Conservation (phyloP, 2,329 filamentous ascomycete species). For the Geosmithia putterillii region DNA sequence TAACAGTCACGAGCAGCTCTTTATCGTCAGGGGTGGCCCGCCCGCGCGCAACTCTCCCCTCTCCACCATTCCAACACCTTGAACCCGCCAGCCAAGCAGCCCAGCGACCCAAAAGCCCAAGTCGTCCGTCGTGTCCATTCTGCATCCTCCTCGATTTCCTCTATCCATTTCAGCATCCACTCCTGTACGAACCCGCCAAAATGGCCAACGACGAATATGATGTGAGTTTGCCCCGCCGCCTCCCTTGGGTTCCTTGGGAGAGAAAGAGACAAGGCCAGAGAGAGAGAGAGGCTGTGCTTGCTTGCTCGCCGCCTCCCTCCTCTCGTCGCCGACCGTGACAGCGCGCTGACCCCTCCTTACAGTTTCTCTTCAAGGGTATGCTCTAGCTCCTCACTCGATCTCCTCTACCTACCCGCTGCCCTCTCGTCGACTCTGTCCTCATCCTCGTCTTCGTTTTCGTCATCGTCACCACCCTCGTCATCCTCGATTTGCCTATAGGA, state of each 20-base stretch:
- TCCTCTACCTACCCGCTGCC: slow-evolving; percentile 6
- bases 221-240: too few species aligned
- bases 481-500: slow-evolving; percentile 4
- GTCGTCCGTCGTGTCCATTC: neutral
- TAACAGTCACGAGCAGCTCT: neutral
- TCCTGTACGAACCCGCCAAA: slow-evolving; percentile 25
- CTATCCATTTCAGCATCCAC: too few species aligned
- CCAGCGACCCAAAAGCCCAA: neutral
- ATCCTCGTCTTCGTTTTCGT: neutral
- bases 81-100: neutral
- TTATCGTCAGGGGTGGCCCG: neutral
- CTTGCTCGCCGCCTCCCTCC: too few species aligned
- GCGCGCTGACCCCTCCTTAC: slow-evolving; percentile 13
- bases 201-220: slow-evolving; percentile 99
- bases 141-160: too few species aligned
- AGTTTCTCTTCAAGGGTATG: slow-evolving; percentile 99
- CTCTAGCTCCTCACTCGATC: slow-evolving; percentile 10
- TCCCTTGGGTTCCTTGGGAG: too few species aligned
- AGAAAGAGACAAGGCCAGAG: too few species aligned
- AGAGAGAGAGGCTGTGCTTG: too few species aligned
- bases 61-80: neutral
- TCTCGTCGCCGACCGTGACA: too few species aligned
- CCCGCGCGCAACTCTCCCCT: neutral
- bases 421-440: slow-evolving; percentile 5
- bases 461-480: too few species aligned